Conservation (phyloP, 2,329 filamentous ascomycete genomes). For the Aspergillus quadrilineatus region DNA sequence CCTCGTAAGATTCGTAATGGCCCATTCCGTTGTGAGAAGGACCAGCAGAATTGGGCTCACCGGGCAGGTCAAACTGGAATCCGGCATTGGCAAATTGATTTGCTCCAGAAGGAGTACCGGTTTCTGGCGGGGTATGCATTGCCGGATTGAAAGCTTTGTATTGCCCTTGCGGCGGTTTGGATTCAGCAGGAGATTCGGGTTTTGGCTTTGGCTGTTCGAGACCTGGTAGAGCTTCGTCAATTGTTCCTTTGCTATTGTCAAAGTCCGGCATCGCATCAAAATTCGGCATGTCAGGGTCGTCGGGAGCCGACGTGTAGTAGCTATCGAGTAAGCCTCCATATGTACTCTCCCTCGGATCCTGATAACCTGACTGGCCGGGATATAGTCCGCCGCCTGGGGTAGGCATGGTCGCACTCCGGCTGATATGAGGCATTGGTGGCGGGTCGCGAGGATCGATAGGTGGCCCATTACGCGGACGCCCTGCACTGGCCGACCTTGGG, state of each 20-base stretch:
- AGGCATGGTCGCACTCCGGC: slow-evolving; percentile 42
- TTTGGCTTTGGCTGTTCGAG: slow-evolving; percentile 35
- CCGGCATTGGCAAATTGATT: slow-evolving; percentile 50
- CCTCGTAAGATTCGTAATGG: slow-evolving; percentile 25
- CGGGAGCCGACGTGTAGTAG: slow-evolving; percentile 52
- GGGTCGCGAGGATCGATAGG: slow-evolving; percentile 29
- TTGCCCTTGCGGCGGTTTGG: slow-evolving; percentile 22
- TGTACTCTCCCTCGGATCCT: slow-evolving; percentile 29
- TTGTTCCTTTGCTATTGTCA: slow-evolving; percentile 18
- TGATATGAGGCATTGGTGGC: slow-evolving; percentile 30
- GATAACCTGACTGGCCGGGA: slow-evolving; percentile 36
- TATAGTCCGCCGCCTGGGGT: slow-evolving; percentile 26
- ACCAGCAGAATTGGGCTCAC: slow-evolving; percentile 18
- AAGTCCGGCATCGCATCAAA: slow-evolving; percentile 57
- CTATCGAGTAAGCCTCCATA: slow-evolving; percentile 48
- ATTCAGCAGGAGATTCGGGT: slow-evolving; percentile 23
- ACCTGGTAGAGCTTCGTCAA: slow-evolving; percentile 36
- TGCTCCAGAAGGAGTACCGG: slow-evolving; percentile 28
- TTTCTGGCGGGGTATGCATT: slow-evolving; percentile 50
- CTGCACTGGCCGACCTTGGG: slow-evolving; percentile 28
- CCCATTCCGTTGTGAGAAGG: slow-evolving; percentile 20
- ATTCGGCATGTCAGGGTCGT: slow-evolving; percentile 62
- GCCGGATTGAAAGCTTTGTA: slow-evolving; percentile 40
- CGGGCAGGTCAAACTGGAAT: slow-evolving; percentile 71
- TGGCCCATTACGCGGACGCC: slow-evolving; percentile 26